Base-by-base conservation (phyloP, 805 yeast genomes). In the Millerozyma miso region DNA sequence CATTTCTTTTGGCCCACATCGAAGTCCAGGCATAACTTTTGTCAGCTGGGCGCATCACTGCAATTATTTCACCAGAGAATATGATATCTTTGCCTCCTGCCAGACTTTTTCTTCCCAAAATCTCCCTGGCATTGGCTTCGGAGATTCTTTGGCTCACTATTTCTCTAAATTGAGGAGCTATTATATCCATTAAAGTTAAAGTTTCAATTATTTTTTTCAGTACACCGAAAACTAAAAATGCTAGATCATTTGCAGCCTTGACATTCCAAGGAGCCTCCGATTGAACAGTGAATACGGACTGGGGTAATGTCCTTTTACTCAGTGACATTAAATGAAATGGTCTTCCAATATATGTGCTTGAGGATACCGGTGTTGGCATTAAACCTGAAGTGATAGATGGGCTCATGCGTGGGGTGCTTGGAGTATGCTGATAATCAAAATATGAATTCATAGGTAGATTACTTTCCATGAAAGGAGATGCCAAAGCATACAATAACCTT, bases 211-310 rank as follows among this genome's bases (percentile, higher is more conserved):
- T 81, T 31, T 69, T 72, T 54, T 81, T 79, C 37, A 88, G 80
- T 3, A 86, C 79, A 14, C 97, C 97, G 63, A 90, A 86, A 68
- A 87, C 80, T 45, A 88, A 70, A 56, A 95, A 86, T 0, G 96
- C 95, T 50, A 89, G 69, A 62, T 90, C 97, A 58, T 91, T 90
- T 13, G 95, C 88, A 4, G 95, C 90, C 54, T 79, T 79, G 39
- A 90, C 75, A 19, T 71, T 65, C 90, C 93, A 90, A 0, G 97
- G 97, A 38, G 76, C 74, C 12, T 76, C 79, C 18, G 76, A 67
- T 2, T 80, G 80, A 38, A 95, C 86, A 0, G 96, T 88, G 59
- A 90, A 83, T 10, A 89, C 83, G 0, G 96, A 93, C 55, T 88
- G 93, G 8, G 91, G 91, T 1, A 79, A 70, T 0, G 84, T 62